phyloP scores from a whole-genome alignment of 345 rosid genomes.

The Euphorbia tirucalli region DNA sequence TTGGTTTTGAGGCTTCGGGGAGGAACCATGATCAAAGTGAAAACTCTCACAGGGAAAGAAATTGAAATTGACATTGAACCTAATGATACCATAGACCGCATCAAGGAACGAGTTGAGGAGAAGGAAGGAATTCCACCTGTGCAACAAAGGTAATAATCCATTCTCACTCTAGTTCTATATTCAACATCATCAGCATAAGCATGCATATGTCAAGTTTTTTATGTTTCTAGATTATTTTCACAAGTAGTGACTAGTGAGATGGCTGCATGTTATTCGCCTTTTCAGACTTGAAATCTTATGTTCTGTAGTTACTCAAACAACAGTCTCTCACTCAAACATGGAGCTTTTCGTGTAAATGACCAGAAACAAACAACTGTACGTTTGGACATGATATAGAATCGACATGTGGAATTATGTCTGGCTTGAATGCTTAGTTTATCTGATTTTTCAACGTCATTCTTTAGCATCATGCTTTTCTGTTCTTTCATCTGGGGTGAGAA shows the following conservation, averaged over 20 bases:
- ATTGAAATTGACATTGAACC: constrained; percentile 96
- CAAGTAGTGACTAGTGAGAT: neutral
- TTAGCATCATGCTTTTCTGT: neutral
- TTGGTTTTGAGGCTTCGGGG: constrained; percentile 90
- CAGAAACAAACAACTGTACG: neutral
- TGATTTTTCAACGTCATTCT: neutral
- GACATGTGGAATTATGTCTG: no score
- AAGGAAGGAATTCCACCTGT: constrained; percentile 98
- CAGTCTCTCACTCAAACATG: neutral
- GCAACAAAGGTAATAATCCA: constrained; percentile 67
- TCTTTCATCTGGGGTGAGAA: neutral
- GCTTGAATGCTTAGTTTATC: no score
- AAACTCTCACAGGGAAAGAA: constrained; percentile 92
- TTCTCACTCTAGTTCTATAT: neutral
- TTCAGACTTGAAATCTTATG: no score
- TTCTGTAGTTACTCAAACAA: neutral
- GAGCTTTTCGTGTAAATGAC: neutral
- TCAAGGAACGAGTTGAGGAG: constrained; percentile 95
- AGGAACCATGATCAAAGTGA: constrained; percentile 96
- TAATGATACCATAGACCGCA: constrained; percentile 84
- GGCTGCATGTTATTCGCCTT: neutral
- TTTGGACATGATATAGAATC: neutral
- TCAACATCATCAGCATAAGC: neutral
- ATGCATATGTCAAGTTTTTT: neutral
- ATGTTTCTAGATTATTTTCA: no score